Evolutionary conservation across 2,329 filamentous ascomycete genomes (phyloP), one percentile per base, ranked within the genome.

Genomic region (Colletotrichum aenigma): DNA sequence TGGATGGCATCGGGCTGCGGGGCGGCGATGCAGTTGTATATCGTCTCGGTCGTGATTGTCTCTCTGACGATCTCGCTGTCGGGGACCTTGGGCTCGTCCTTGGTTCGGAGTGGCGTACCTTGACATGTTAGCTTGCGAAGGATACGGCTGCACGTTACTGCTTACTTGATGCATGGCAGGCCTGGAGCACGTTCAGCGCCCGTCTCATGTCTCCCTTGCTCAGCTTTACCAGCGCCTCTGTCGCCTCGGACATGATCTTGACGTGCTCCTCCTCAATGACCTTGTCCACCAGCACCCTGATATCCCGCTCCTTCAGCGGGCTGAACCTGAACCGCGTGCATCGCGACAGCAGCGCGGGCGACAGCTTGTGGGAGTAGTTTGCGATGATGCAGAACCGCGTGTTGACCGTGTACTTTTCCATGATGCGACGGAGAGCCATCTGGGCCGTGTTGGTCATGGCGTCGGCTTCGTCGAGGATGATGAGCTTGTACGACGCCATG

Each of bases 341-440:
- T 80, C 97, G 90, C 65, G 96, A 98, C 69, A 99, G 88, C 58
- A 99, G 89, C 0, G 97, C 97, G 0, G 97, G 96, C 15, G 95
- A 97, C 52, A 99, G 92, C 85, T 99, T 99, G 88, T 99, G 97
- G 34, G 97, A 97, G 85, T 99, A 99, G 86, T 99, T 99, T 80
- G 97, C 97, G 80, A 99, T 98, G 82, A 99, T 95, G 87, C 96
- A 98, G 87, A 99, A 99, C 68, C 97, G 91, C 4, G 97, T 98
- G 87, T 99, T 99, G 76, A 95, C 95, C 1, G 97, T 99, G 87
- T 99, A 99, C 87, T 98, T 98, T 83, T 99, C 97, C 97, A 99
- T 99, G 82, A 99, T 98, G 64, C 97, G 90, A 77, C 97, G 92
- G 71, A 99, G 88, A 0, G 97, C 97, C 96, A 99, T 99, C 86